Base-by-base conservation (phyloP, 2,329 filamentous ascomycete species). In the Cytospora leucostoma region DNA sequence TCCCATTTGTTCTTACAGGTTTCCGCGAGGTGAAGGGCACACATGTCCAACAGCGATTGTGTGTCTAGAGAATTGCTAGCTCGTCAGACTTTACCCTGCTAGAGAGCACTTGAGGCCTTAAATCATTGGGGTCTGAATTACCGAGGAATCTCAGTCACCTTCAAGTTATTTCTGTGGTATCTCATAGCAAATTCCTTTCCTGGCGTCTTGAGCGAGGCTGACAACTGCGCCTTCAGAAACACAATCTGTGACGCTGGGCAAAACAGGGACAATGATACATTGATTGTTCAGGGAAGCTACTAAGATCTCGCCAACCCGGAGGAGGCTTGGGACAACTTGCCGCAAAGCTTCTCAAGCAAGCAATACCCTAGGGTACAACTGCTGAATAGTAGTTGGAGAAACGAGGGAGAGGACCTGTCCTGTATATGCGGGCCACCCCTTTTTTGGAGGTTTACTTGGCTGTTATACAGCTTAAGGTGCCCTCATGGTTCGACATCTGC, bases 301-400 rank as follows among this genome's bases (percentile, higher is more conserved):
- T 65, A 65, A 17, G 55, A 65, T 15, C 63, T 65, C 11, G 55
- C 59, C 13, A 52, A 57, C 27, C 52, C 63, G 2, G 63, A 65
- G 13, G 63, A 65, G 37, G n/a, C 40, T 8, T 65, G 63, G 63
- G 63, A 65, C 12, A 65, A 62, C 40, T 35, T 65, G 11, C 17
- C 63, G 2, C 63, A 65, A n/a, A 65, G 63, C 7, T 62, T 65
- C 32, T 65, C 59, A 1, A 62, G 63, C 38, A 56, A 35, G 35
- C 35, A 61, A 8, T 65, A n/a, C n/a, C n/a, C n/a, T n/a, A n/a
- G n/a, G n/a, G n/a, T n/a, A 65, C 35, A 53, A 62, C 17, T 65
- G 63, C 19, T 47, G n/a, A 47, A 21, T n/a, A 19, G 4, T 17
- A 27, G 27, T 7, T 47, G 7, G 13, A n/a, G 8, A 17, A 47